A percentile compares a stretch with the other conserved stretches of the same genome.
Conservation (phyloP, 164 flowering plant species). For the Dillenia suffruticosa region DNA sequence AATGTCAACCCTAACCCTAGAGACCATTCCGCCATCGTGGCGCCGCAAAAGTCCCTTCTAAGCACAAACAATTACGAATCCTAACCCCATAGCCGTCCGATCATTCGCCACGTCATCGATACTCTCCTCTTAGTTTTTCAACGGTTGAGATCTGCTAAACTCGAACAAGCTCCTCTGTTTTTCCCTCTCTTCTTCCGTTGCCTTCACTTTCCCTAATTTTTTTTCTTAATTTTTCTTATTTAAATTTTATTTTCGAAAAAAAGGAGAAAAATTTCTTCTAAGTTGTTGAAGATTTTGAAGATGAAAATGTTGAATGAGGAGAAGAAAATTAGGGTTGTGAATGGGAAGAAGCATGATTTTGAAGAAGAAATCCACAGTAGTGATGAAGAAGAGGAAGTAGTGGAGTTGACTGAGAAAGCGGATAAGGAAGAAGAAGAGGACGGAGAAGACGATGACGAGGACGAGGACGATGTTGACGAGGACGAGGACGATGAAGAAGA, state of each 20-base stretch:
- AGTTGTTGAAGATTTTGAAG: neutral
- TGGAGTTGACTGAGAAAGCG: conserved; percentile 13
- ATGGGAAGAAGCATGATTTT: conserved; percentile 18
- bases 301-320: conserved; percentile 27
- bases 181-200: conserved; percentile 17
- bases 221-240: conserved; percentile 6
- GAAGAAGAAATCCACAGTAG: conserved; percentile 5
- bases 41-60: neutral
- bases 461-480: neutral
- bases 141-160: conserved; percentile 46
- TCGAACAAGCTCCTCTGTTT: conserved; percentile 15
- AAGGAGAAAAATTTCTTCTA: neutral
- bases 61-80: conserved; percentile 3
- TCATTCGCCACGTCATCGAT: conserved; percentile 43
- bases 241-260: conserved; percentile 2
- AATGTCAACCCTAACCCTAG: conserved; percentile 16
- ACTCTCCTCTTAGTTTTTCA: conserved; percentile 17
- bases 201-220: conserved; percentile 9
- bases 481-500: conserved; percentile 5
- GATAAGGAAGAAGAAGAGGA: conserved; percentile 26
- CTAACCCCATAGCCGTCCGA: conserved; percentile 26
- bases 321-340: conserved; percentile 25
- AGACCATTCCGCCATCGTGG: too few relatives aligned
- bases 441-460: conserved; percentile 14
- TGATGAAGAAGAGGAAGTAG: neutral